These are phyloP conservation scores for Backusella macrospora DNA, from an alignment of 192 early-diverging fungal genomes.

Conservation along the genomic window DNA sequence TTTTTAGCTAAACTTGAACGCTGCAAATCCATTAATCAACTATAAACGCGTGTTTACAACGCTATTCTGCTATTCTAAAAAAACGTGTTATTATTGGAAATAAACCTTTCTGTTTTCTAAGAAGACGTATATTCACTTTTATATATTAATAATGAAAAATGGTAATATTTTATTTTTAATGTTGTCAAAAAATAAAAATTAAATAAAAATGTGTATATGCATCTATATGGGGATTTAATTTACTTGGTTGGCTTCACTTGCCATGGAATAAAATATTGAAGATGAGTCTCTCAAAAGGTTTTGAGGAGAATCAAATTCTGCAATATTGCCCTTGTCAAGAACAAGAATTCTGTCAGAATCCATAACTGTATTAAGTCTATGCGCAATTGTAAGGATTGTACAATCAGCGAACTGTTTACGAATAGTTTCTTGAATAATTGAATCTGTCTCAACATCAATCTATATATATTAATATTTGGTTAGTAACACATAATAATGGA, in stretches of 20 bases:
- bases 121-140: too few species aligned
- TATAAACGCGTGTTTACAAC: too few species aligned
- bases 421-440: conserved; percentile 76
- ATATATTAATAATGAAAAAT: too few species aligned
- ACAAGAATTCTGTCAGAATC: conserved; percentile 74
- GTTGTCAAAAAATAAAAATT: too few species aligned
- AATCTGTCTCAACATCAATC: conserved; percentile 62
- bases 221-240: neutral
- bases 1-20: too few species aligned
- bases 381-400: conserved; percentile 83
- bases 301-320: conserved; percentile 73
- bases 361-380: conserved; percentile 79
- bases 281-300: conserved; percentile 52
- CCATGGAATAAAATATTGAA: conserved; percentile 48
- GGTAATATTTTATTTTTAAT: too few species aligned
- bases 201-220: neutral
- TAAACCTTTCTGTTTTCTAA: too few species aligned
- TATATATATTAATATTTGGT: conserved; percentile 7
- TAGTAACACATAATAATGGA: neutral
- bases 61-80: too few species aligned
- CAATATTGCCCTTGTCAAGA: conserved; percentile 67
- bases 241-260: conserved; percentile 46
- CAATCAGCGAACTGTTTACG: conserved; percentile 70
- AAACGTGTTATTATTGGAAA: too few species aligned
- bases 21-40: too few species aligned